phyloP scores from a whole-genome alignment of 2,329 filamentous ascomycete genomes.

The Emergomyces orientalis region DNA sequence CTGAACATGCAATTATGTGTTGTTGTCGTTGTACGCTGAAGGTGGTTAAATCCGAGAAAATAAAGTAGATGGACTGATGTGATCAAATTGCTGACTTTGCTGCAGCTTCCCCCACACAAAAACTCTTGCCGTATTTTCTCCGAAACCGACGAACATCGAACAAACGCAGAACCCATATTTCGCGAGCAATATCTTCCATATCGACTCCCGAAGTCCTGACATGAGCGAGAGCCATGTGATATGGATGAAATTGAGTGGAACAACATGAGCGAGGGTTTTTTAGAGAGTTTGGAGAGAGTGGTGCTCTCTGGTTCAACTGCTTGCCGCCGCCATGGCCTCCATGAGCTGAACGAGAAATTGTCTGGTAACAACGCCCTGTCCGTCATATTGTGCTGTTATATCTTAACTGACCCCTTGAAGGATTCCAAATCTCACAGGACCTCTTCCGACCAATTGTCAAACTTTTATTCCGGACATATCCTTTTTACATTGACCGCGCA shows the following conservation, averaged over 20 bases:
- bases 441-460: constrained; percentile 47
- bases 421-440: constrained; percentile 25
- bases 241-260: constrained; percentile 39
- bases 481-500: constrained; percentile 73
- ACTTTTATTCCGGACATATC: constrained; percentile 77
- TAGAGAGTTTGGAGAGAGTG: constrained; percentile 31
- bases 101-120: not conserved
- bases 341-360: constrained; percentile 38
- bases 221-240: constrained; percentile 26
- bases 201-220: constrained; percentile 16
- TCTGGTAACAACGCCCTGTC: constrained; percentile 22
- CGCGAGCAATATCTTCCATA: not conserved
- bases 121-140: not conserved
- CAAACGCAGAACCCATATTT: not conserved
- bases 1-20: not conserved
- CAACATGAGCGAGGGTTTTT: constrained; percentile 34
- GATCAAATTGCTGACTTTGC: not conserved
- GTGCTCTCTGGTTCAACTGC: constrained; percentile 37
- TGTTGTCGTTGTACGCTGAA: not conserved
- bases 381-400: constrained; percentile 12
- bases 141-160: not conserved
- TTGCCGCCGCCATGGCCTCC: constrained; percentile 33
- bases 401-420: constrained; percentile 17
- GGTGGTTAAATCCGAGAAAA: not conserved
- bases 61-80: too few relatives aligned